These are phyloP conservation scores for Corymbia maculata DNA, from an alignment of 345 rosid genomes.

Conservation along the genomic window DNA sequence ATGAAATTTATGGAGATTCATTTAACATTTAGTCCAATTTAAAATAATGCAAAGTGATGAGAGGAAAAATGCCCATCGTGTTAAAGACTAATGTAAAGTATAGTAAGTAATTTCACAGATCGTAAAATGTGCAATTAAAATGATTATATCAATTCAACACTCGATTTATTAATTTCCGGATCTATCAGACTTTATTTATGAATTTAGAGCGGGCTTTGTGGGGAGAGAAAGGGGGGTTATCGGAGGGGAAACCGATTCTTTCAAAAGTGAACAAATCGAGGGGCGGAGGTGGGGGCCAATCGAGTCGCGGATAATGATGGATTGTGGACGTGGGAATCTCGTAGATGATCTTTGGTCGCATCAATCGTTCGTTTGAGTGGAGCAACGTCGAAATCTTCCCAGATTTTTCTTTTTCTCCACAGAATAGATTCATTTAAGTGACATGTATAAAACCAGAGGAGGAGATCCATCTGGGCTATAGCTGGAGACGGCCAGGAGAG, in stretches of 20 bases:
- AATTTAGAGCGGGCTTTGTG: background rate
- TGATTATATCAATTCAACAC: background rate
- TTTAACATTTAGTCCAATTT: background rate
- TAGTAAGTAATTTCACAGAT: background rate
- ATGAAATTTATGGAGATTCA: background rate
- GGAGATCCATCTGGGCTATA: background rate
- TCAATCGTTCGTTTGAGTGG: background rate
- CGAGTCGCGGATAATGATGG: background rate
- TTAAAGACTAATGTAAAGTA: background rate
- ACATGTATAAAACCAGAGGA: background rate
- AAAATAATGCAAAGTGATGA: background rate
- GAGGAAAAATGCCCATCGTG: background rate
- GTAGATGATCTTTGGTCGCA: background rate
- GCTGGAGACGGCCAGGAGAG: background rate
- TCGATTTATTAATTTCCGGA: background rate
- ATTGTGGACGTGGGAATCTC: background rate
- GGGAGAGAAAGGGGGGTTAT: conserved; percentile 4
- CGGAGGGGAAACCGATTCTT: conserved; percentile 39
- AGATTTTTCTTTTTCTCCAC: background rate
- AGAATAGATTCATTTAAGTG: background rate
- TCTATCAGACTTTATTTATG: background rate
- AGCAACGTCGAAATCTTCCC: background rate
- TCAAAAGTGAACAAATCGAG: conserved; percentile 1
- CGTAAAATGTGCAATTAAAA: background rate
- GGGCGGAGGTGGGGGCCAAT: background rate